Evolutionary conservation across 2,329 filamentous ascomycete genomes (phyloP), one percentile per base, ranked within the genome.

Genomic region (Hypoxylon rubiginosum): DNA sequence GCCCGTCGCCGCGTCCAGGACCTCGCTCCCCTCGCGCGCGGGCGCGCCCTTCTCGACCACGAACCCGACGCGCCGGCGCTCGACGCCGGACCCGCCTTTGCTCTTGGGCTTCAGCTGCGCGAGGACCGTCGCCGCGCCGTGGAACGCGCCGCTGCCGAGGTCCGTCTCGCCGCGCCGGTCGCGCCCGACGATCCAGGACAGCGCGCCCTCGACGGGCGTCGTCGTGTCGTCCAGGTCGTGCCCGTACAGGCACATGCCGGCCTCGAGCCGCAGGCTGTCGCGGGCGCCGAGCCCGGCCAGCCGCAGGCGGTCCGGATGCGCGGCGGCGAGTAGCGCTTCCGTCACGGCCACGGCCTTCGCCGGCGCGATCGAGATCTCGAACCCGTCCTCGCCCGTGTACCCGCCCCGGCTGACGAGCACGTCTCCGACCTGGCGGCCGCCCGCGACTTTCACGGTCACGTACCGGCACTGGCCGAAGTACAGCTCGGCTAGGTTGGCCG

Each of bases 221-320:
- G 85, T 88, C n/a, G 80, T 79, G 77, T 97, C 95, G 78, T 97
- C 90, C 39, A 99, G 87, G 79, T 99, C 96, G 81, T 98, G 93
- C n/a, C 96, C 96, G 82, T 99, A 99, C n/a, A 99, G 86, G 80
- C 96, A 99, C 95, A 99, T 97, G 66, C 96, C 96, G 0, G 96
- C 96, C 82, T 99, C 96, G 30, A 99, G 89, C 50, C 96, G 90
- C 64, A 99, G 88, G 67, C 92, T 97, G 80, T 99, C 96, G 69
- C 96, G 89, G 2, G 96, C 93, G 9, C 94, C 96, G 0, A 99
- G 87, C 2, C 96, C 96, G 1, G 95, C 94, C 49, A 97, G 87
- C 75, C 91, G 91, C 15, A 97, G 83, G 55, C 80, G 81, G 67
- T 86, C 84, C 2, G 84, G 80, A 10, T 90, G 88, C 26, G 90